phyloP scores from a whole-genome alignment of 2,329 filamentous ascomycete genomes.

The Nothomitra cinnamomea region DNA sequence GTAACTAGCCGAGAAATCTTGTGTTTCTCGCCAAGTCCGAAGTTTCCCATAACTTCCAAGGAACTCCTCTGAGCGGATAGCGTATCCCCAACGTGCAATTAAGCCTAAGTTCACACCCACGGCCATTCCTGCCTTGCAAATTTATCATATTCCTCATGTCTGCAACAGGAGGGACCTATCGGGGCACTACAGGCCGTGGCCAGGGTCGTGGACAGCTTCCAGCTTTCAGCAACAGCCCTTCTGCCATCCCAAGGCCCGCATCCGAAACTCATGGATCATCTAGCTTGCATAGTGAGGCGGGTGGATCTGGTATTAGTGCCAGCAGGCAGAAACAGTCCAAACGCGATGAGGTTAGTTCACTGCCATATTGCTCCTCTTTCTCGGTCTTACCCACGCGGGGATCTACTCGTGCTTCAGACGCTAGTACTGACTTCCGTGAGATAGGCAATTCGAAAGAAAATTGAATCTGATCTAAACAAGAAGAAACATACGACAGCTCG shows the following conservation, averaged over 20 bases:
- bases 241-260: conserved; percentile 44
- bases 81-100: neutral
- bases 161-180: conserved; percentile 36
- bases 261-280: conserved; percentile 29
- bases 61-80: neutral
- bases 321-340: conserved; percentile 94
- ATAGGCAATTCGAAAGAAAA: conserved; percentile 88
- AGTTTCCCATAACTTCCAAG: neutral
- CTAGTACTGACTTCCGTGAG: neutral
- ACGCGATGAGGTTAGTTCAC: conserved; percentile 74
- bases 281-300: conserved; percentile 32
- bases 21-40: neutral
- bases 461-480: conserved; percentile 95
- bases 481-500: conserved; percentile 72
- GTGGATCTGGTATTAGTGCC: conserved; percentile 44
- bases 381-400: too few species aligned
- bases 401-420: too few species aligned
- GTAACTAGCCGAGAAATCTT: neutral
- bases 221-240: conserved; percentile 36
- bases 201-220: conserved; percentile 37
- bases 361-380: neutral
- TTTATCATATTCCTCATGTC: conserved; percentile 32
- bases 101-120: neutral
- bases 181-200: conserved; percentile 36
- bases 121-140: neutral